Evolutionary conservation across 2,329 filamentous ascomycete genomes (phyloP), one percentile per base, ranked within the genome.

Genomic region (Xylariaceae sp.): DNA sequence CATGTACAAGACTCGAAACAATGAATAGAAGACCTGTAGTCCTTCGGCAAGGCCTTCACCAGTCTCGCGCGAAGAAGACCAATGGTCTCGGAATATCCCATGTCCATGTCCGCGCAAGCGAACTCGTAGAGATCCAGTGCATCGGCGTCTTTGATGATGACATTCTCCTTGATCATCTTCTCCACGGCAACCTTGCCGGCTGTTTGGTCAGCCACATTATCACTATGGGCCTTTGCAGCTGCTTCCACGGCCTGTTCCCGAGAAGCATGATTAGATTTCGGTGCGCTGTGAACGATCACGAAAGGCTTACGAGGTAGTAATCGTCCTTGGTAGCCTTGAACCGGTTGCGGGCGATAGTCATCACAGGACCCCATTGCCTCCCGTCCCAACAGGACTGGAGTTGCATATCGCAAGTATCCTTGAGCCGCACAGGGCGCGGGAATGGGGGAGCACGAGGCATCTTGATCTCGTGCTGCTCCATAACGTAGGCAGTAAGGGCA

Each of bases 361-460:
- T 63, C 39, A 71, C 74, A 13, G 63, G 62, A 15, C 64, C 50
- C 77, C 76, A 81, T 57, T 75, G 76, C 38, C 70, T 65, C 40
- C 77, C 73, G 31, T 66, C 64, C 42, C 77, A 81, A 39, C 74
- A 74, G 12, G 69, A 66, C 61, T 78, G 72, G 9, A 81, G 65
- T 30, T 43, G 40, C 12, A 41, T n/a, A 29, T 50, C 47, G 7
- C 49, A 40, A n/a, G 9, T 32, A 11, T 34, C 35, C 38, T 39
- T 47, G 16, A 50, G 42, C 7, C 39, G 33, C 4, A 42, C 19
- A 9, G 2, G 11, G 2, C 41, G 41, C 13, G 41, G 19, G 7
- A 9, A 3, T 4, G 46, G 43, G 6, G 30, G 6, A 26, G 22
- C 22, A 26, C 22, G 22, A 26, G 22, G 22, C 22, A 26, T 26